Conservation (phyloP, 306 rosid genomes). For the Hippophae tibetana region DNA sequence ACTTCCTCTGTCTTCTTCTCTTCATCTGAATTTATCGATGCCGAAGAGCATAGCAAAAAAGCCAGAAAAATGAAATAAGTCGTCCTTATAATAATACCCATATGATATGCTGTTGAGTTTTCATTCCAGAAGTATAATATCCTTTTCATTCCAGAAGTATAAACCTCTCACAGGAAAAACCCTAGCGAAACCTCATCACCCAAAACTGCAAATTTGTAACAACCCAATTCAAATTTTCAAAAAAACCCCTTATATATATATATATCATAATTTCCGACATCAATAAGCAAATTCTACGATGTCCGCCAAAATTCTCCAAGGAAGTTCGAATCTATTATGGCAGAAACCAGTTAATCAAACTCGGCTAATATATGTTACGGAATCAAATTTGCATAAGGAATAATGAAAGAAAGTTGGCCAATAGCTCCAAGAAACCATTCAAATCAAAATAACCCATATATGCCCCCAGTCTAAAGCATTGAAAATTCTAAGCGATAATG, state of each 20-base stretch:
- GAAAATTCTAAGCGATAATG: conserved; percentile 13
- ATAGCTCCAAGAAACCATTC: conserved; percentile 16
- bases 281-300: conserved; percentile 18
- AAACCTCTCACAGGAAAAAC: conserved; percentile 32
- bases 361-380: conserved; percentile 5
- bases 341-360: conserved; percentile 18
- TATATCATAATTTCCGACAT: conserved; percentile 4
- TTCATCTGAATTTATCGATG: conserved; percentile 30
- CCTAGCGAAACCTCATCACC: conserved; percentile 30
- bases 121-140: conserved; percentile 35
- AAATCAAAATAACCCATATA: conserved; percentile 13
- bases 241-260: conserved; percentile 4
- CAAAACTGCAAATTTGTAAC: conserved; percentile 16
- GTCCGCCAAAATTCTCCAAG: conserved; percentile 27
- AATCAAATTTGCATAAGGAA: conserved; percentile 8
- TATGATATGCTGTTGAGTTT: conserved; percentile 34
- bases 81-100: conserved; percentile 40
- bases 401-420: conserved; percentile 3
- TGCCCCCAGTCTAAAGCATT: background rate
- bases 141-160: conserved; percentile 42
- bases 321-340: conserved; percentile 19
- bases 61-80: conserved; percentile 44
- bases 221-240: conserved; percentile 22
- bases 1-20: conserved; percentile 32
- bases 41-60: conserved; percentile 31